phyloP scores from a whole-genome alignment of 305 asterid genomes.

The Fraxinus floribunda region DNA sequence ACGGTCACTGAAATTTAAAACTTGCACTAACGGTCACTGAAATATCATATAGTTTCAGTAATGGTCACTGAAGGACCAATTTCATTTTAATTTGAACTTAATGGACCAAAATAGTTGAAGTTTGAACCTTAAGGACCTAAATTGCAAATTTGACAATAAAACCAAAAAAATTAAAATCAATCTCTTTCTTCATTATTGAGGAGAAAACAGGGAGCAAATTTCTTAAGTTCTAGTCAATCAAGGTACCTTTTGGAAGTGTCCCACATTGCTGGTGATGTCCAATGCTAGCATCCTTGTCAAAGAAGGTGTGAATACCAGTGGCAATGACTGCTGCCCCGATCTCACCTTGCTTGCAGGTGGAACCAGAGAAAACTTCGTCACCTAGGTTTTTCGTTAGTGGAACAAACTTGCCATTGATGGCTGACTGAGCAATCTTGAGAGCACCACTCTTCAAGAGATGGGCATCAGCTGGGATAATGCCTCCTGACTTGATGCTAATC shows the following conservation, averaged over 20 bases:
- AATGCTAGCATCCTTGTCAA: conserved; percentile 87
- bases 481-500: conserved; percentile 75
- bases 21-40: too few species aligned
- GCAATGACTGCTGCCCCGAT: conserved; percentile 80
- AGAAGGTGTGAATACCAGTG: conserved; percentile 86
- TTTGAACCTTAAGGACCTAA: too few species aligned
- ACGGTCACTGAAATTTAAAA: too few species aligned
- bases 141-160: too few species aligned
- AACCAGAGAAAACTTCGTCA: conserved; percentile 72
- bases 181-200: too few species aligned
- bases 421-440: conserved; percentile 71
- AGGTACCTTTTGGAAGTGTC: conserved; percentile 76
- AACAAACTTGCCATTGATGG: conserved; percentile 72
- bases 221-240: background rate
- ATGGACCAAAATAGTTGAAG: too few species aligned
- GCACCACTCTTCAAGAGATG: conserved; percentile 84
- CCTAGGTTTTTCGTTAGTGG: conserved; percentile 76
- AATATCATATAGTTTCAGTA: too few species aligned
- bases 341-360: conserved; percentile 89
- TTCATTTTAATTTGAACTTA: too few species aligned
- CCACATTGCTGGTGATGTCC: conserved; percentile 85
- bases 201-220: too few species aligned
- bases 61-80: too few species aligned
- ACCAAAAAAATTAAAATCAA: too few species aligned
- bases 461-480: conserved; percentile 77